These are phyloP conservation scores for Candida xiaguanensis DNA, from an alignment of 805 yeast species.

Conservation along the genomic window DNA sequence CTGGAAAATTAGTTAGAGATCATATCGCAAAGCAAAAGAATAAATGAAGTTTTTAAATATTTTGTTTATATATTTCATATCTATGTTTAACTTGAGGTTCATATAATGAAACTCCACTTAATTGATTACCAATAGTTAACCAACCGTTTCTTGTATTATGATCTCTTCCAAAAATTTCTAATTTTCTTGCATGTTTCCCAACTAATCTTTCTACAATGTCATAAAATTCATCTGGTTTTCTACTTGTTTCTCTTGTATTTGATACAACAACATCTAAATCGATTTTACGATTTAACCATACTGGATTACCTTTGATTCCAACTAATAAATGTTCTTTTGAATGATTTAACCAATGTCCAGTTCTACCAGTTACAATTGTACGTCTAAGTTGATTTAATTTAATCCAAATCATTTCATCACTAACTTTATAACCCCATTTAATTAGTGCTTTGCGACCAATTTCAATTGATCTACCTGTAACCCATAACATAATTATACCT, in stretches of 20 bases:
- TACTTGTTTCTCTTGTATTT: slow-evolving; percentile 79
- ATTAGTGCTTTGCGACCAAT: slow-evolving; percentile 72
- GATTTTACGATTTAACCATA: slow-evolving; percentile 61
- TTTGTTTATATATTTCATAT: slow-evolving; percentile 23
- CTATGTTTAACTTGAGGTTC: slow-evolving; percentile 54
- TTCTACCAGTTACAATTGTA: slow-evolving; percentile 91
- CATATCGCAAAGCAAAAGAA: slow-evolving; percentile 20
- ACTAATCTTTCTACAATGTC: slow-evolving; percentile 82
- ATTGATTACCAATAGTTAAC: slow-evolving; percentile 83
- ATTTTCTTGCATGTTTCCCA: slow-evolving; percentile 70
- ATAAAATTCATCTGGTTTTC: slow-evolving; percentile 89
- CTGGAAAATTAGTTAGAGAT: slow-evolving; percentile 35
- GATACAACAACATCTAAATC: slow-evolving; percentile 81
- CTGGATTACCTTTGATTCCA: slow-evolving; percentile 78
- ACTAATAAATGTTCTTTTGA: slow-evolving; percentile 87
- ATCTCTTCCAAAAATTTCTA: slow-evolving; percentile 86
- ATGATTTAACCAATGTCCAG: slow-evolving; percentile 97
- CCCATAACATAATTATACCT: slow-evolving; percentile 86
- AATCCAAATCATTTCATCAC: slow-evolving; percentile 86
- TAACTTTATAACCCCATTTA: slow-evolving; percentile 78
- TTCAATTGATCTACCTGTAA: slow-evolving; percentile 91
- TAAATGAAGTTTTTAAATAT: neutral
- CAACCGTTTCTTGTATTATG: slow-evolving; percentile 88
- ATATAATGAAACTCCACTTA: slow-evolving; percentile 53
- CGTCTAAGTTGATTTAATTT: slow-evolving; percentile 83